A percentile compares a stretch with the other conserved stretches of the same genome.
These are phyloP conservation scores for Ochetophila trinervis DNA, from an alignment of 306 rosid genomes.

Conservation along the genomic window DNA sequence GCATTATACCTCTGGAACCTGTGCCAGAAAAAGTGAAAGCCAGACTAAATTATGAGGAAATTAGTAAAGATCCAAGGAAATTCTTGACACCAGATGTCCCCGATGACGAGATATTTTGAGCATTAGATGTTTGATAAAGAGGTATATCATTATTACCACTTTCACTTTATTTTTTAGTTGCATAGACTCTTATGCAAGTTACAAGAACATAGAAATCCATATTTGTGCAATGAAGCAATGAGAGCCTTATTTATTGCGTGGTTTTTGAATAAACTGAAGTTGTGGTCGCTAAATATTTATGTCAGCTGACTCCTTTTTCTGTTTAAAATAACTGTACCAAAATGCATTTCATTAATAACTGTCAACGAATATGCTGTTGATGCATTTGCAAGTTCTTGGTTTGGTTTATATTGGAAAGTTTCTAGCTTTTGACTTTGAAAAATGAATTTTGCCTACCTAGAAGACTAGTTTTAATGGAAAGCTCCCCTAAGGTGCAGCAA, in stretches of 20 bases:
- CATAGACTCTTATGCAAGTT: conserved; percentile 1
- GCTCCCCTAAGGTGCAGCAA: no score
- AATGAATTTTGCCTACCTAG: no score
- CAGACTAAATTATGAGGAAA: conserved; percentile 44
- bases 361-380: no score
- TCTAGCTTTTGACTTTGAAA: no score
- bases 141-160: conserved; percentile 13
- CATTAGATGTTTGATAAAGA: conserved; percentile 12
- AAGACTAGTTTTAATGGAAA: no score
- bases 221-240: conserved; percentile 13
- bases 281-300: neutral
- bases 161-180: conserved; percentile 20
- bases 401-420: neutral
- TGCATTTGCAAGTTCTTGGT: neutral
- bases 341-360: no score
- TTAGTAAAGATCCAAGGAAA: conserved; percentile 57
- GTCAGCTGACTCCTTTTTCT: neutral
- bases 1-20: conserved; percentile 72
- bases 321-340: neutral
- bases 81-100: conserved; percentile 77
- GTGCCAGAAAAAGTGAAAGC: conserved; percentile 73
- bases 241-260: conserved; percentile 6
- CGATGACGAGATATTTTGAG: conserved; percentile 80
- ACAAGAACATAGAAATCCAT: conserved; percentile 8
- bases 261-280: conserved; percentile 4